phyloP scores from a whole-genome alignment of 1,139 yeast species.

The Candida gigantensis region DNA sequence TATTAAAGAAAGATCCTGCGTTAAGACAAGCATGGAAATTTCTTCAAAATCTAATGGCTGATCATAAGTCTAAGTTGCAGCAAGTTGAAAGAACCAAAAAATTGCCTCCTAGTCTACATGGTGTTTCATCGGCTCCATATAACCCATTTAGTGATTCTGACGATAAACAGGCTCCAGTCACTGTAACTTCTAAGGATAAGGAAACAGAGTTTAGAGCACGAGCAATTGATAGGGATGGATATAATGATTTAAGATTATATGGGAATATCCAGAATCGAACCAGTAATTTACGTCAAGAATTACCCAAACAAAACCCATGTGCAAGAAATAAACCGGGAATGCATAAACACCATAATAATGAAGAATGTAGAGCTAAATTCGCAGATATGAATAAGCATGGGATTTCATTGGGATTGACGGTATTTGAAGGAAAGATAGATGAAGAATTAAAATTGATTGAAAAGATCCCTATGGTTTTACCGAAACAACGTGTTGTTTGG shows the following conservation, averaged over 20 bases:
- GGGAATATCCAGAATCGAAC: conserved; percentile 17
- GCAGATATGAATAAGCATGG: conserved; percentile 22
- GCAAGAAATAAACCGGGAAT: neutral
- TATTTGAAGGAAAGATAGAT: conserved; percentile 30
- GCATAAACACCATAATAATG: neutral
- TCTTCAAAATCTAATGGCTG: conserved; percentile 4
- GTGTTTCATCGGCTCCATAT: neutral
- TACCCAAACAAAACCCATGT: no score
- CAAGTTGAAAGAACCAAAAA: neutral
- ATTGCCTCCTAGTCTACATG: conserved; percentile 1
- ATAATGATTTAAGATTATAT: conserved; percentile 28
- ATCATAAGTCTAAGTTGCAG: neutral
- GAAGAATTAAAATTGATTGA: conserved; percentile 34
- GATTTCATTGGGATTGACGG: conserved; percentile 23
- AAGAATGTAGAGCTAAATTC: conserved; percentile 5
- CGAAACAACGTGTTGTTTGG: conserved; percentile 35
- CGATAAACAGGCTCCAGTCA: no score
- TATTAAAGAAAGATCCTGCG: conserved; percentile 36
- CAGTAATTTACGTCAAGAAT: conserved; percentile 6
- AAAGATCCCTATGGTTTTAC: conserved; percentile 32
- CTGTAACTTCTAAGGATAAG: conserved; percentile 7
- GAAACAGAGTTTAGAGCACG: conserved; percentile 24
- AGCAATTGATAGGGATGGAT: conserved; percentile 33
- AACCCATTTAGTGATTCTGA: no score
- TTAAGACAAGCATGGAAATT: conserved; percentile 21